These are phyloP conservation scores for Aspergillus indologenus DNA, from an alignment of 495 filamentous ascomycete species.

Conservation along the genomic window DNA sequence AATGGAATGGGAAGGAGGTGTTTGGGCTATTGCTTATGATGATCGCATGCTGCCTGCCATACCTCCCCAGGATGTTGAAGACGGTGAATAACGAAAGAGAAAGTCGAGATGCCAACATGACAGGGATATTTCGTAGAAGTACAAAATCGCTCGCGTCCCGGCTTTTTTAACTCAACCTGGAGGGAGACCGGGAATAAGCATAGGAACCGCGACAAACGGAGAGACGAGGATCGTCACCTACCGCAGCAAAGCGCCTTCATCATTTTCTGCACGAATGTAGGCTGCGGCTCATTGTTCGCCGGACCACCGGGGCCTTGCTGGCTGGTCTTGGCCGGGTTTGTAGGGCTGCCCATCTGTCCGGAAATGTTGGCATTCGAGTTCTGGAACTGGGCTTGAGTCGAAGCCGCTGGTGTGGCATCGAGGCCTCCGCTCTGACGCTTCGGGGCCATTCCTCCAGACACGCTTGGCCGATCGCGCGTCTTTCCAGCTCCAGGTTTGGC, in stretches of 20 bases:
- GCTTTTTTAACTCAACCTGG: conserved; percentile 30
- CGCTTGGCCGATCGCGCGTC: conserved; percentile 79
- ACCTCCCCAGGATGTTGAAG: conserved; percentile 11
- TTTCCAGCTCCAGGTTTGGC: conserved; percentile 76
- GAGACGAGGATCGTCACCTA: conserved; percentile 42
- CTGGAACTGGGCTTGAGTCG: conserved; percentile 87
- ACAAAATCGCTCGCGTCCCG: conserved; percentile 18
- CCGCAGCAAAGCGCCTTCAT: conserved; percentile 83
- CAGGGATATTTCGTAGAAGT: conserved; percentile 26
- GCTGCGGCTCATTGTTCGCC: conserved; percentile 46
- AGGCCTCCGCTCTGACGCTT: conserved; percentile 77
- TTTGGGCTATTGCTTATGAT: conserved; percentile 22
- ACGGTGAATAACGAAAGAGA: conserved; percentile 31
- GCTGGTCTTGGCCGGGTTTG: conserved; percentile 53
- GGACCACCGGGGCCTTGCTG: conserved; percentile 43
- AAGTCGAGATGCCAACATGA: conserved; percentile 25
- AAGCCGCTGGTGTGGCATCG: conserved; percentile 77
- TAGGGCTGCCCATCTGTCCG: conserved; percentile 56
- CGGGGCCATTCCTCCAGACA: conserved; percentile 59
- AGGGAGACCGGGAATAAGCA: conserved; percentile 30
- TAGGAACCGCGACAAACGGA: conserved; percentile 14
- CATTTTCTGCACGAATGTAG: conserved; percentile 60
- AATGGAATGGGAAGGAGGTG: conserved; percentile 17
- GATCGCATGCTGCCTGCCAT: conserved; percentile 27
- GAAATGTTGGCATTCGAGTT: conserved; percentile 83